Percentiles rank a stretch among this genome's conserved stretches.
phyloP scores from a whole-genome alignment of 331 rosid genomes.

The Prunus yedoensis region DNA sequence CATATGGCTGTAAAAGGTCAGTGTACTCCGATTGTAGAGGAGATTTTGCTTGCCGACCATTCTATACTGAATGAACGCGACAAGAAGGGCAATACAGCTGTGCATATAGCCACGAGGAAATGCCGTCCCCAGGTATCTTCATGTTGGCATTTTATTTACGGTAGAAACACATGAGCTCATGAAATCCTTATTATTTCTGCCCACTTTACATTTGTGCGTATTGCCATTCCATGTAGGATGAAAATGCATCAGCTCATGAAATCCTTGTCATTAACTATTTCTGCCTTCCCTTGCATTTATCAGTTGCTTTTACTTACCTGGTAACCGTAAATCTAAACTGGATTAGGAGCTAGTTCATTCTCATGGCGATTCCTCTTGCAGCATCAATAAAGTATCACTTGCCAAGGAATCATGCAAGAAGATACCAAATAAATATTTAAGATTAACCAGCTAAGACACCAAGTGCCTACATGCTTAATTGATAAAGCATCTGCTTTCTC shows the following conservation, averaged over 20 bases:
- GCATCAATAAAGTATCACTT: not conserved
- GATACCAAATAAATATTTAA: not conserved
- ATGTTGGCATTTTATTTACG: constrained; percentile 6
- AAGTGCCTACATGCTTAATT: not conserved
- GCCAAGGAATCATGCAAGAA: not conserved
- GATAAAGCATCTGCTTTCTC: not conserved
- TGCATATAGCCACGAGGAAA: constrained; percentile 94
- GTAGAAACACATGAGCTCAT: not conserved
- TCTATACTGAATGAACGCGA: constrained; percentile 78
- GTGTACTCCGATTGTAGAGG: constrained; percentile 64
- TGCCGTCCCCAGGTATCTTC: constrained; percentile 75
- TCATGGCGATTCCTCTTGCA: not conserved
- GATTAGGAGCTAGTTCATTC: constrained; percentile 12
- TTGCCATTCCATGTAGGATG: constrained; percentile 6
- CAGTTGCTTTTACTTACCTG: not conserved
- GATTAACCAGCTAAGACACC: too few relatives aligned
- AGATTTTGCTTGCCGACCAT: constrained; percentile 55
- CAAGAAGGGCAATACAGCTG: constrained; percentile 87
- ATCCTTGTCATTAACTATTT: not conserved
- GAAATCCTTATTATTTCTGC: not conserved
- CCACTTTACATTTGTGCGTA: not conserved
- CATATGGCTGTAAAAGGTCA: constrained; percentile 98
- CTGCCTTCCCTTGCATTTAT: not conserved
- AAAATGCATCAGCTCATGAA: not conserved
- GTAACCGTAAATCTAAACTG: not conserved